These are phyloP conservation scores for Colletotrichum sp. DNA, from an alignment of 2,329 filamentous ascomycete genomes.

Conservation along the genomic window DNA sequence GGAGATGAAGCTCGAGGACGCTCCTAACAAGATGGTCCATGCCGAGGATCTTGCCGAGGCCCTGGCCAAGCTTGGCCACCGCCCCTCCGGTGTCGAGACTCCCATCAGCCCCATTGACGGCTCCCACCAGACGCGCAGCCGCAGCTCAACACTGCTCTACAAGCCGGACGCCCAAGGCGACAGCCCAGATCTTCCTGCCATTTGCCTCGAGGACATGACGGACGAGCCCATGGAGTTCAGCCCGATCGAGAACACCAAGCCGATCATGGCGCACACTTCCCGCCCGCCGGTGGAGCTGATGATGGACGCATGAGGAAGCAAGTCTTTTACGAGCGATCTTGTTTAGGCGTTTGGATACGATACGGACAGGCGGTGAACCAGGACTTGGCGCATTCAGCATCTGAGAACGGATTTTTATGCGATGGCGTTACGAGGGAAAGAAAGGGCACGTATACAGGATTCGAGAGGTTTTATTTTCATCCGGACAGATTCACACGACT, in stretches of 20 bases:
- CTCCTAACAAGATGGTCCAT: slow-evolving; percentile 73
- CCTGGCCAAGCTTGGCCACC: slow-evolving; percentile 64
- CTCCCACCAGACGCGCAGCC: slow-evolving; percentile 50
- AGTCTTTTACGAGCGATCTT: slow-evolving; percentile 12
- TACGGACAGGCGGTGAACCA: background rate
- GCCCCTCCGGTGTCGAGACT: slow-evolving; percentile 32
- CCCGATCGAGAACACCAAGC: slow-evolving; percentile 45
- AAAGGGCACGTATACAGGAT: background rate
- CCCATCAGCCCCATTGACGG: slow-evolving; percentile 48
- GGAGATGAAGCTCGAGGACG: slow-evolving; percentile 71
- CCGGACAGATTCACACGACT: background rate
- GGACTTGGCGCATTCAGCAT: slow-evolving; percentile 8
- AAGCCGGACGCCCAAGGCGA: slow-evolving; percentile 57
- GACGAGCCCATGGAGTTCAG: slow-evolving; percentile 54
- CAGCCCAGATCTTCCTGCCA: slow-evolving; percentile 64
- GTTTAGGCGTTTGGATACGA: slow-evolving; percentile 12
- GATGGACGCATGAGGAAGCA: slow-evolving; percentile 29
- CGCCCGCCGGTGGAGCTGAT: slow-evolving; percentile 72
- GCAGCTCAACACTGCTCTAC: slow-evolving; percentile 71
- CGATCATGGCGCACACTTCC: slow-evolving; percentile 64
- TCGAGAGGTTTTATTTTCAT: background rate
- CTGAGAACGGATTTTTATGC: background rate
- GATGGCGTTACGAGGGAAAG: slow-evolving; percentile 14
- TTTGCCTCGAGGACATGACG: slow-evolving; percentile 72
- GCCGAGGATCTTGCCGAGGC: slow-evolving; percentile 73